Evolutionary conservation across 345 rosid species (phyloP).

Genomic region (Pugionium cornutum): DNA sequence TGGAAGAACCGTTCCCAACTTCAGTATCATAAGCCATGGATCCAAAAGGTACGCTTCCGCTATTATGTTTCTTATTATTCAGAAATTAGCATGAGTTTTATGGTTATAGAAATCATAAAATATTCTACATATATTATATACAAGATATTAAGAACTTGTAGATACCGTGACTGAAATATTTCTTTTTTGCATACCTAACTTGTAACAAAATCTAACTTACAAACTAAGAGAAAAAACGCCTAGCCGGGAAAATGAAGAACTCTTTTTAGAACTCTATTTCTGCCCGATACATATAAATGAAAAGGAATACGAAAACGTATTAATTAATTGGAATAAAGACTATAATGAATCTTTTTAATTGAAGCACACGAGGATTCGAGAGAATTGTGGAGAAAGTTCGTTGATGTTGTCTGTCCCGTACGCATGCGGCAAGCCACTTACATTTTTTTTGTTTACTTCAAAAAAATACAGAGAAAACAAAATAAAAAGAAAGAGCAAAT

Average conservation of each 20-base stretch:
- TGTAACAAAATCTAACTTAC: no score
- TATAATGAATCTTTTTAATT: conserved; percentile 9
- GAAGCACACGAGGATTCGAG: conserved; percentile 31
- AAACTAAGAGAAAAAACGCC: no score
- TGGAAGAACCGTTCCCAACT: no score
- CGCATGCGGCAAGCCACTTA: conserved; percentile 12
- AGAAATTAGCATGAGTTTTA: no score
- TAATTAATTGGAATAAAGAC: background rate
- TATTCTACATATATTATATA: no score
- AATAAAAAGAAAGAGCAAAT: background rate
- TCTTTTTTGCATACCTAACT: no score
- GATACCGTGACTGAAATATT: no score
- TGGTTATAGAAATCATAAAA: no score
- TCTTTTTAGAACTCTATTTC: background rate
- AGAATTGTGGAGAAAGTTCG: conserved; percentile 41
- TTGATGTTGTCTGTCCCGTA: conserved; percentile 35
- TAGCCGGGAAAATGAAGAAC: background rate
- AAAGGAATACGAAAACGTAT: background rate
- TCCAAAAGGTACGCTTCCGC: no score
- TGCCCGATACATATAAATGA: background rate
- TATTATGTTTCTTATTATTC: no score
- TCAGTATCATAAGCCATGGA: no score
- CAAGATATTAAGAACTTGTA: no score
- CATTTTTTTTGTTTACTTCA: background rate
- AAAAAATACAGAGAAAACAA: background rate